Base-by-base conservation (phyloP, 352 stramenopile genomes). In the Pythium biforme region DNA sequence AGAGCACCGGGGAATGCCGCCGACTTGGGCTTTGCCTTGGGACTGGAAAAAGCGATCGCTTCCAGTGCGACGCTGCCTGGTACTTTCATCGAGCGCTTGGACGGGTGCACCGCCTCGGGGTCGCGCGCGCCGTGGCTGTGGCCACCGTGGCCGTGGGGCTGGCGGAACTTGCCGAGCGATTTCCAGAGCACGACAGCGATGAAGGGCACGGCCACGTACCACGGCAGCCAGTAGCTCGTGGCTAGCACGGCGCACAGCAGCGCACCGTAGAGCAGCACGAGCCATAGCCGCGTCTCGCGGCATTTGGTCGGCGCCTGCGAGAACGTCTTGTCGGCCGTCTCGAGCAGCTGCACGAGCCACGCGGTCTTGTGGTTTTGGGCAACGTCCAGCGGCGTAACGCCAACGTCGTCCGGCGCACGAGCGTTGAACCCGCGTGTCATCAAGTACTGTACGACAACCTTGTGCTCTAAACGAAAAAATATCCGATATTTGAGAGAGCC, bases 361-460 rank as follows among this genome's bases (percentile, higher is more conserved):
- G 68, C 39, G 40, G 79, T 64, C 20, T 69, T 63, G 40, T 76
- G 69, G 22, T 62, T 62, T n/a, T 68, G 48, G 14, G 71, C 69
- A 19, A 86, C 33, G 46, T 86, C 78, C 20, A 87, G 49, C 57
- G 74, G 74, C 25, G 69, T 88, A 7, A 54, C 64, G 26, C 72
- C 76, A 10, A 86, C 65, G 15, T 74, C 72, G 56, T 90, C 78
- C 1, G 53, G 49, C 26, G 75, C 72, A 17, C 79, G 62, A 6
- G 79, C 67, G 59, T 90, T 73, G 59, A 88, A 88, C 4, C 76
- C 79, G 48, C 72, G 71, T 0, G 71, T 72, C 19, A 93, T 51
- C 9, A 90, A 43, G 55, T 90, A 93, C 73, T 88, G 72, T 37
- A 90, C 79, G 29, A 90, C 75, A 3, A 78, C 75, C 55, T 88